Base-by-base conservation (phyloP, 1,284 basidiomycete species). In the Tilletia horrida region DNA sequence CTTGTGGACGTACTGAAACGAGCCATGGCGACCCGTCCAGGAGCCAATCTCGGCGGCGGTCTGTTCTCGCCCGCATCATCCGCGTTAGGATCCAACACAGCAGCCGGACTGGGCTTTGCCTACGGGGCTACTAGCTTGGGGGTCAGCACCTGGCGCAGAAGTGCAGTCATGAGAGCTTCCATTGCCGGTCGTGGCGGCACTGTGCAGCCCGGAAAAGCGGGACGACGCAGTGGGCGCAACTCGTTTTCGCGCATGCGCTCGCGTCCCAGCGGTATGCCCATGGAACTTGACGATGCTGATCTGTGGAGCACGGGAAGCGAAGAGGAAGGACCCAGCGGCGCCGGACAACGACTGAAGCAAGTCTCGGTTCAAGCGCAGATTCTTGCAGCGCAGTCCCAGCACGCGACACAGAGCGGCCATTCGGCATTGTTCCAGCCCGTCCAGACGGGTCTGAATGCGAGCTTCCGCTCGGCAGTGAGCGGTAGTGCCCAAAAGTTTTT, bases 131-230 rank as follows among this genome's bases (percentile, higher is more conserved):
- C 55, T 4, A 35, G 66, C 27, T 18, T 59, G 61, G 16, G 62
- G 35, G 6, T 8, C 21, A 23, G 21, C 18, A 40, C 27, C 18
- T 8, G 59, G 43, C 8, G 67, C 72, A 35, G 73, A 72, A 57
- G 52, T 52, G 76, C 75, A 1, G 25, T 78, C 23, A 67, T 68
- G 25, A 64, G 76, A 2, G 69, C 72, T 1, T 59, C 68, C 4
- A 73, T 78, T 2, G 73, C 76, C 0, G 76, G 75, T 2, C 65
- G 73, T n/a, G 76, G 76, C 1, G 76, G 76, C 2, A 73, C 73
- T 0, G 75, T 76, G 0, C 67, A 66, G 31, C 67, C 67, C 1
- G 76, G 76, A 13, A 64, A 61, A 40, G 67, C 47, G 0, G 73
- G 71, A n/a, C 62, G 71, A 11, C 40, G 57, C 6, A 65, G 67